Conservation (phyloP, 2,329 filamentous ascomycete species). For the Orbilia ellipsospora region DNA sequence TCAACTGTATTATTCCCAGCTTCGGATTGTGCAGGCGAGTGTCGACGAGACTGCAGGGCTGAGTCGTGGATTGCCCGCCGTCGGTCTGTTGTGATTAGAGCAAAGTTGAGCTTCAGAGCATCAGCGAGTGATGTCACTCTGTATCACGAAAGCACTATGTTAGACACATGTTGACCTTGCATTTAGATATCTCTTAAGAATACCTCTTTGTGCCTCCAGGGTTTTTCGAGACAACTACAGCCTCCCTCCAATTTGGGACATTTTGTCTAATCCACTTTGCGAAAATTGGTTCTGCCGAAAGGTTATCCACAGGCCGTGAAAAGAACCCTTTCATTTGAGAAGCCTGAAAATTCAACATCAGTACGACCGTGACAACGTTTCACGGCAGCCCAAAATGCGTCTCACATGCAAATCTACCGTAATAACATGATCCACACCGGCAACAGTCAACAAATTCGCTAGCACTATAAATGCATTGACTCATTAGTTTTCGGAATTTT, state of each 20-base stretch:
- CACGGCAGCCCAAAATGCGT: slow-evolving; percentile 46
- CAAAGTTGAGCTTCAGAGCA: slow-evolving; percentile 95
- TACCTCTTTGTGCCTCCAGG: slow-evolving; percentile 87
- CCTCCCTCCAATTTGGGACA: slow-evolving; percentile 85
- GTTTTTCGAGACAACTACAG: slow-evolving; percentile 98
- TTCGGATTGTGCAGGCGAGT: slow-evolving; percentile 58
- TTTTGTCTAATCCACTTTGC: slow-evolving; percentile 95
- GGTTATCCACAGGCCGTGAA: slow-evolving; percentile 95
- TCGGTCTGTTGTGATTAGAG: slow-evolving; percentile 89
- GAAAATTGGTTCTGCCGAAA: slow-evolving; percentile 94
- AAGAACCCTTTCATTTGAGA: slow-evolving; percentile 99
- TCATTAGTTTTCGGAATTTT: slow-evolving; percentile 10
- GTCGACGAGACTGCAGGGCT: slow-evolving; percentile 58
- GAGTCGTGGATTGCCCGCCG: slow-evolving; percentile 66
- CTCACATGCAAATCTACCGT: slow-evolving; percentile 90
- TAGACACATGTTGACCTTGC: background rate
- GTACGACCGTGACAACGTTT: slow-evolving; percentile 27
- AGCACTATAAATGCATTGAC: slow-evolving; percentile 69
- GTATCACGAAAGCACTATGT: slow-evolving; percentile 17
- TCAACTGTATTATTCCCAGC: slow-evolving; percentile 61
- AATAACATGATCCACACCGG: slow-evolving; percentile 96
- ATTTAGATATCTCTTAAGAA: slow-evolving; percentile 4
- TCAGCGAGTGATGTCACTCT: slow-evolving; percentile 94
- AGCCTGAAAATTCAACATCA: slow-evolving; percentile 65
- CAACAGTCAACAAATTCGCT: slow-evolving; percentile 90